These are phyloP conservation scores for Pseudoperonospora humuli DNA, from an alignment of 352 stramenopile species.

Conservation along the genomic window DNA sequence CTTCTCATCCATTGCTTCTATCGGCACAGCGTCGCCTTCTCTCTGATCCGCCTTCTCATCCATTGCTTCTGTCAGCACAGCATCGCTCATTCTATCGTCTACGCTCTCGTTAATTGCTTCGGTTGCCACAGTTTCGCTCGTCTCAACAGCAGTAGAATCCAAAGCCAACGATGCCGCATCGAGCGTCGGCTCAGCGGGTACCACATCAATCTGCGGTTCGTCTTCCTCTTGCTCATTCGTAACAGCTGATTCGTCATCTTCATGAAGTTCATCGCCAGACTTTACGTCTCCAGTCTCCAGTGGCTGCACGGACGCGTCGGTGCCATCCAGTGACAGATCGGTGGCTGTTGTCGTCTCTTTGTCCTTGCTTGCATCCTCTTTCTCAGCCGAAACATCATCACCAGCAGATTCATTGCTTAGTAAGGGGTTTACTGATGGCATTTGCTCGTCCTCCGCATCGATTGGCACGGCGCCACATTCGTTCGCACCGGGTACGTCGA, in stretches of 20 bases:
- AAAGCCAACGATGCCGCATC: background rate
- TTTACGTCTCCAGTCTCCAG: background rate
- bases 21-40: background rate
- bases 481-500: slow-evolving; percentile 4
- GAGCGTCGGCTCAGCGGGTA: background rate
- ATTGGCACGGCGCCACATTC: background rate
- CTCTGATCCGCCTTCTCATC: background rate
- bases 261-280: background rate
- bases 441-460: background rate
- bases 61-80: background rate
- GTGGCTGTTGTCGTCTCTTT: background rate
- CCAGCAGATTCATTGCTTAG: background rate
- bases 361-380: background rate
- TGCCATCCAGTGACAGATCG: slow-evolving; percentile 2
- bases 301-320: background rate
- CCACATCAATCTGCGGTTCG: background rate
- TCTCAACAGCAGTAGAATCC: background rate
- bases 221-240: background rate
- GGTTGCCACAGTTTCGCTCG: background rate
- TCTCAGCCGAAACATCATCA: background rate
- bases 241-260: background rate
- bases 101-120: background rate
- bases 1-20: background rate
- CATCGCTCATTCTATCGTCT: background rate
- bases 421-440: background rate